Percentiles rank a stretch among this genome's conserved stretches.
phyloP scores from a whole-genome alignment of 176 grass and related monocot species.

The Oryza nivara region DNA sequence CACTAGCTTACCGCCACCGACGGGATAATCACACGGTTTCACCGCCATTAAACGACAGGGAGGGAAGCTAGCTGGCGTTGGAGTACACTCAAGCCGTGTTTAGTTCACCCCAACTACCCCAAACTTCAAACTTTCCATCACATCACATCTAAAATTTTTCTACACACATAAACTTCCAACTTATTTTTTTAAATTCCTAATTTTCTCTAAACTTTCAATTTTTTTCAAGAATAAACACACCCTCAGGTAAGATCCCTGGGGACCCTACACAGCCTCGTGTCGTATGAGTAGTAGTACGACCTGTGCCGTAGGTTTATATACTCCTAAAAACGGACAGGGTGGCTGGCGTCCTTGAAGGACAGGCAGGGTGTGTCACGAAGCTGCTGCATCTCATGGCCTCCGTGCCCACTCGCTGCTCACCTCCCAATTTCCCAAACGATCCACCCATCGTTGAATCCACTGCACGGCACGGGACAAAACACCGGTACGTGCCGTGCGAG shows the following conservation, averaged over 20 bases:
- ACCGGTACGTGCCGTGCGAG: too few relatives aligned
- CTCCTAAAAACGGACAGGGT: slow-evolving; percentile 27
- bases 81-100: neutral
- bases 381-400: neutral
- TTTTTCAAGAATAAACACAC: too few relatives aligned
- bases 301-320: neutral
- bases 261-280: neutral
- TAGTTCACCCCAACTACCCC: too few relatives aligned
- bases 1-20: neutral
- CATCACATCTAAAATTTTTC: too few relatives aligned
- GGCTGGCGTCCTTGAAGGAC: slow-evolving; percentile 17
- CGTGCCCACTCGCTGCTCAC: neutral
- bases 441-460: neutral
- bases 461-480: too few relatives aligned
- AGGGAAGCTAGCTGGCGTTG: neutral
- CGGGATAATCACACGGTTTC: neutral
- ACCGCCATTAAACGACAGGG: neutral
- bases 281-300: neutral
- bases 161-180: too few relatives aligned
- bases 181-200: too few relatives aligned
- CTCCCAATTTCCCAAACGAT: too few relatives aligned
- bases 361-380: neutral
- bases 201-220: too few relatives aligned
- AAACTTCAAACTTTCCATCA: too few relatives aligned
- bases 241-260: slow-evolving; percentile 23